Evolutionary conservation across 208 protist species (phyloP).

Genomic region (Angomonas ambiguus): DNA sequence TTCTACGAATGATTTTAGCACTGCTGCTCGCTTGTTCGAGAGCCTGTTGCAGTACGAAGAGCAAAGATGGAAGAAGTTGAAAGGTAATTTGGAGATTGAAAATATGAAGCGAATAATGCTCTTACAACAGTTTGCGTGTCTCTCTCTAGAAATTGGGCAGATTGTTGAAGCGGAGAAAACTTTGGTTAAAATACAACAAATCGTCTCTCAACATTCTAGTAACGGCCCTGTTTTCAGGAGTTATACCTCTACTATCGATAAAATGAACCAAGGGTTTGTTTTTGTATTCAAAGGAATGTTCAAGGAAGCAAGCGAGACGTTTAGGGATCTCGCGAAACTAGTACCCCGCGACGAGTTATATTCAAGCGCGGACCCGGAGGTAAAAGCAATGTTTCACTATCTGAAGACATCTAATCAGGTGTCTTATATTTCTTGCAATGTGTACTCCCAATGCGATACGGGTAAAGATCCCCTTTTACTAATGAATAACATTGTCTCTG

Average conservation of each 20-base stretch:
- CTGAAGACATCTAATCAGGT: not conserved
- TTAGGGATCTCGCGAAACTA: slow-evolving; percentile 25
- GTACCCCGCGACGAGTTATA: no score
- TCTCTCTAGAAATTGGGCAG: slow-evolving; percentile 37
- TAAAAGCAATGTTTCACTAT: not conserved
- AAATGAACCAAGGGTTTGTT: slow-evolving; percentile 36
- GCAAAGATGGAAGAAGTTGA: not conserved
- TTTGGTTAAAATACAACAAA: slow-evolving; percentile 20
- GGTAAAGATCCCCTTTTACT: slow-evolving; percentile 13
- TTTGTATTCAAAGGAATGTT: slow-evolving; percentile 36
- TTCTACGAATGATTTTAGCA: slow-evolving; percentile 45
- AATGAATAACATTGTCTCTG: slow-evolving; percentile 24
- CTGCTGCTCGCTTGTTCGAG: slow-evolving; percentile 38
- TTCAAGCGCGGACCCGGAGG: slow-evolving; percentile 1
- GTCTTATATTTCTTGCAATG: not conserved
- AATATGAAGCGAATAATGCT: slow-evolving; percentile 10
- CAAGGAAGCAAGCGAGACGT: slow-evolving; percentile 31
- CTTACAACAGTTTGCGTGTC: slow-evolving; percentile 31
- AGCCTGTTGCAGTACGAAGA: slow-evolving; percentile 34
- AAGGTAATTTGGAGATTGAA: not conserved
- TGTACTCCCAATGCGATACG: not conserved
- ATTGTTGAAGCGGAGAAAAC: slow-evolving; percentile 32
- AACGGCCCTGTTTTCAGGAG: not conserved
- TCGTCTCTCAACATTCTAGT: not conserved
- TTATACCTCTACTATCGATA: slow-evolving; percentile 6